phyloP scores from a whole-genome alignment of 805 yeast genomes.

The Wickerhamiella alocasiicola region DNA sequence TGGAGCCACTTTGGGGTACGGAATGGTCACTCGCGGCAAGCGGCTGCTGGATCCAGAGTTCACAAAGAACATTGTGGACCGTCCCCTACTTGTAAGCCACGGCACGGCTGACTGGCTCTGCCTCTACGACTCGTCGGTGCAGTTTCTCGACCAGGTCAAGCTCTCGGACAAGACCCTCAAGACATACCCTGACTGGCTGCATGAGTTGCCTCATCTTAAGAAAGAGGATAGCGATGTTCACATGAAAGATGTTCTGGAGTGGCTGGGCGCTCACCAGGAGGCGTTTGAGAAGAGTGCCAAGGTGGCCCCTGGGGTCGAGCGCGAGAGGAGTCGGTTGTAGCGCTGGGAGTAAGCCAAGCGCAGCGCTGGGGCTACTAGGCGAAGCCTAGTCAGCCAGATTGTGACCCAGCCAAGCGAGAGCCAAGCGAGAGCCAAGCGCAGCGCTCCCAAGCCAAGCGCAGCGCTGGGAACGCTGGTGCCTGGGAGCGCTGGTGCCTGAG shows the following conservation, averaged over 20 bases:
- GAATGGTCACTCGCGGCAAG: slow-evolving; percentile 28
- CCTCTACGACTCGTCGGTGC: slow-evolving; percentile 14
- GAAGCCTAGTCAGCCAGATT: no score
- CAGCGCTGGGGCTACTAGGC: no score
- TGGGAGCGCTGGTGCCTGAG: no score
- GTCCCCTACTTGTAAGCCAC: slow-evolving; percentile 27
- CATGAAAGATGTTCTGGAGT: slow-evolving; percentile 14
- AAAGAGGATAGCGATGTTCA: slow-evolving; percentile 14
- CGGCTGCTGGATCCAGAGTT: slow-evolving; percentile 23
- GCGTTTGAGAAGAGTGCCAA: background rate
- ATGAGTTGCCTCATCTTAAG: slow-evolving; percentile 20
- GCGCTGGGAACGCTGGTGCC: no score
- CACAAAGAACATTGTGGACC: slow-evolving; percentile 23
- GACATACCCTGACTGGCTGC: slow-evolving; percentile 17
- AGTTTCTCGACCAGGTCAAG: slow-evolving; percentile 13
- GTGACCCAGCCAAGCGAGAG: no score
- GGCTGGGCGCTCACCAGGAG: slow-evolving; percentile 17
- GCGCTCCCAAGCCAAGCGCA: no score
- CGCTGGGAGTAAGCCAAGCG: no score
- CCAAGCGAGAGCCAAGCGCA: no score
- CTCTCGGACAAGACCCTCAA: slow-evolving; percentile 19
- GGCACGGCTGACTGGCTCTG: slow-evolving; percentile 31
- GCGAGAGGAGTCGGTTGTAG: no score
- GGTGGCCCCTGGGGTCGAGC: no score
- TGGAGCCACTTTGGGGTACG: slow-evolving; percentile 26